Percentiles rank a stretch among this genome's conserved stretches.
phyloP scores from a whole-genome alignment of 2,329 filamentous ascomycete species.

The Colletotrichum horii region DNA sequence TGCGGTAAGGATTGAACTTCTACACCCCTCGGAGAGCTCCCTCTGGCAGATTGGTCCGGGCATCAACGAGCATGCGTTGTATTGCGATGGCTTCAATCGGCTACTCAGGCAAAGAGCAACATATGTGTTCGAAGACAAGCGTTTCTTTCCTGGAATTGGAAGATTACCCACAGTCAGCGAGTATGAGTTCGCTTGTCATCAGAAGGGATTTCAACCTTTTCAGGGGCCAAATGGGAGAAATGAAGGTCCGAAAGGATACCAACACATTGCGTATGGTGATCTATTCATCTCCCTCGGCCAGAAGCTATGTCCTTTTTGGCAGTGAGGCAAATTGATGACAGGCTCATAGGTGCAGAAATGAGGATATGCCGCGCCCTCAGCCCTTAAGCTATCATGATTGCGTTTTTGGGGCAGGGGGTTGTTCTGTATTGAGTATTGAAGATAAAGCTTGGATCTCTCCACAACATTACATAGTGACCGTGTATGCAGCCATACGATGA shows the following conservation, averaged over 20 bases:
- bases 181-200: neutral
- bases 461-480: fast-evolving
- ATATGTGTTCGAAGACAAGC: neutral
- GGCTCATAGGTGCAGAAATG: neutral
- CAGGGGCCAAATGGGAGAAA: neutral
- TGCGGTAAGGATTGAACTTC: neutral
- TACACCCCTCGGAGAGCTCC: neutral
- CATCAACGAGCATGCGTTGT: neutral
- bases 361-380: neutral
- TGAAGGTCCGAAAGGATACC: neutral
- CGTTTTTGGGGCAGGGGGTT: neutral
- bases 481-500: neutral
- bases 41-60: neutral
- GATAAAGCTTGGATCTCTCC: neutral
- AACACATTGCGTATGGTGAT: neutral
- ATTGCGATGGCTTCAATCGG: neutral
- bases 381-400: neutral
- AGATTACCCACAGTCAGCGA: neutral
- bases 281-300: neutral
- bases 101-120: neutral
- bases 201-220: neutral
- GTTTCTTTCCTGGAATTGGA: neutral
- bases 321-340: neutral
- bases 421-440: neutral
- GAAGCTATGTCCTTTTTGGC: neutral